Conservation (phyloP, 2,329 filamentous ascomycete genomes). For the Metarhizium anisopliae region DNA sequence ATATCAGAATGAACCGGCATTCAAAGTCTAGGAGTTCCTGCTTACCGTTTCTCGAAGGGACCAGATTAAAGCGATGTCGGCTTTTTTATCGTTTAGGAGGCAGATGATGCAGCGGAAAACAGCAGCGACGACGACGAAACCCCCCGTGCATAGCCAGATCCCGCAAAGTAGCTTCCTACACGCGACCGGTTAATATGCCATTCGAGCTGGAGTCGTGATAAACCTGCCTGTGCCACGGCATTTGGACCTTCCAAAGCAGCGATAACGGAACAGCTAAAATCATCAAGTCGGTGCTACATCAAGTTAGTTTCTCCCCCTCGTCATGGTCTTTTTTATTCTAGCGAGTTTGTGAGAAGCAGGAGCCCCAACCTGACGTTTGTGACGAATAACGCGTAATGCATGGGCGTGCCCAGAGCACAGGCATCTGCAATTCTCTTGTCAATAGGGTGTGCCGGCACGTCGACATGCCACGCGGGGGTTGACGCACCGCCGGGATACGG, state of each 20-base stretch:
- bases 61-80: conserved; percentile 24
- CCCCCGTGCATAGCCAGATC: conserved; percentile 29
- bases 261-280: conserved; percentile 31
- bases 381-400: not conserved
- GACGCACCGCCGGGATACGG: conserved; percentile 29
- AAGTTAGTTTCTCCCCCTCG: conserved; percentile 21
- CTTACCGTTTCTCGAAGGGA: conserved; percentile 27
- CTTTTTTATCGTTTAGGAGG: conserved; percentile 23
- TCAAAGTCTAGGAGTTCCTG: not conserved
- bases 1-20: not conserved
- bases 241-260: conserved; percentile 28
- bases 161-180: conserved; percentile 29
- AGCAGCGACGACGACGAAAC: conserved; percentile 34
- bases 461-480: conserved; percentile 24
- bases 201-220: not conserved
- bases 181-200: conserved; percentile 4
- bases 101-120: conserved; percentile 31
- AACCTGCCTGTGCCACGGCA: conserved; percentile 13
- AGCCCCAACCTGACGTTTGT: not conserved
- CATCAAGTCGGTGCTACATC: conserved; percentile 30
- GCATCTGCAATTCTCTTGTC: not conserved
- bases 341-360: too few relatives aligned
- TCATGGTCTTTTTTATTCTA: too few relatives aligned
- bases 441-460: conserved; percentile 11
- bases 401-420: not conserved